phyloP scores from a whole-genome alignment of 2,329 filamentous ascomycete genomes.

The Lachnellula hyalina region DNA sequence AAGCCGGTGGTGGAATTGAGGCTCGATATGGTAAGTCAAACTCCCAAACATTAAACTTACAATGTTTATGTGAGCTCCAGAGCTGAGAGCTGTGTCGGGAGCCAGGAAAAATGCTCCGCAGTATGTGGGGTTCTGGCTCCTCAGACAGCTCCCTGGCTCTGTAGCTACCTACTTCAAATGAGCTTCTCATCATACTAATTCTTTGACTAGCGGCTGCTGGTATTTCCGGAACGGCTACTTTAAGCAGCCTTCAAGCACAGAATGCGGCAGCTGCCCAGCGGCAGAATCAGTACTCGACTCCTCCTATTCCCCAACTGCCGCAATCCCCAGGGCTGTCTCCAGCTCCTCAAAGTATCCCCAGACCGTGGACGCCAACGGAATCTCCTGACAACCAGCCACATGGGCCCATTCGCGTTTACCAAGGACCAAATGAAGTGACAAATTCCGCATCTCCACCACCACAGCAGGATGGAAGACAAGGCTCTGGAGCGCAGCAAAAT shows the following conservation, averaged over 20 bases:
- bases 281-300: constrained; percentile 67
- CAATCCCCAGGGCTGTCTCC: constrained; percentile 26
- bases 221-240: constrained; percentile 78
- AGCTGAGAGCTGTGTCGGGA: no score
- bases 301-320: constrained; percentile 36
- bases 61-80: no score
- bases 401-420: constrained; percentile 86
- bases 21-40: constrained; percentile 61
- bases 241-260: constrained; percentile 66
- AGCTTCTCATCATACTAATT: no score
- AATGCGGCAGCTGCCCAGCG: constrained; percentile 80
- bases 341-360: constrained; percentile 36
- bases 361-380: constrained; percentile 96
- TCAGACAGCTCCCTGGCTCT: no score
- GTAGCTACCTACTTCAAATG: no score
- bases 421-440: constrained; percentile 68
- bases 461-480: constrained; percentile 32
- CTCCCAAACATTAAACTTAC: no score
- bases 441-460: constrained; percentile 36
- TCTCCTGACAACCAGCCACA: constrained; percentile 79
- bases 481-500: constrained; percentile 50
- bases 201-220: constrained; percentile 59
- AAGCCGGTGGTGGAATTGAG: constrained; percentile 79
- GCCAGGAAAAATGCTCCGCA: no score
- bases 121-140: no score